Evolutionary conservation across 306 rosid species (phyloP).

Genomic region (Hippophae tibetana): DNA sequence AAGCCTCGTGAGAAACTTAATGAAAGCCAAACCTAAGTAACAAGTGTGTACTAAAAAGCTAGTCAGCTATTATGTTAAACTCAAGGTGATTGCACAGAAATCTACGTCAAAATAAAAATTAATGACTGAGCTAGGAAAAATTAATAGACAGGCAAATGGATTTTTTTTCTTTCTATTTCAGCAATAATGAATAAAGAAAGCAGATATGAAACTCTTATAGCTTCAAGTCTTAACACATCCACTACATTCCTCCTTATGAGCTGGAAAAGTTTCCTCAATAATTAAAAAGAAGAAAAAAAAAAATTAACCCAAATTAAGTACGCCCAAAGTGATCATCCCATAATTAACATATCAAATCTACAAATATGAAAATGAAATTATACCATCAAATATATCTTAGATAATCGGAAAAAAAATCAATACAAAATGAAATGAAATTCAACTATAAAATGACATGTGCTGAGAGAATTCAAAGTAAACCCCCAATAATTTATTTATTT

Average conservation of each 20-base stretch:
- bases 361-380: background rate
- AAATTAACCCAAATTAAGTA: background rate
- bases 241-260: background rate
- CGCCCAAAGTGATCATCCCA: background rate
- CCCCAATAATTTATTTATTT: background rate
- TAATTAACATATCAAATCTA: background rate
- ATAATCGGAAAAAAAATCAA: background rate
- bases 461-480: background rate
- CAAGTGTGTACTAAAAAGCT: no score
- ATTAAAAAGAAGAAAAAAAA: background rate
- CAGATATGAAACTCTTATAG: no score
- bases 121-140: no score
- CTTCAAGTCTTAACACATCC: background rate
- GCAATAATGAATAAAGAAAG: no score
- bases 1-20: background rate
- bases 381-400: background rate
- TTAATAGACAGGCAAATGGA: no score
- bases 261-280: background rate
- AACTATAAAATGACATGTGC: background rate
- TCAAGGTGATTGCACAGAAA: no score
- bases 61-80: no score
- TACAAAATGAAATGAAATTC: background rate
- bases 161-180: no score
- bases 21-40: background rate
- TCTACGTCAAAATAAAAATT: no score